Base-by-base conservation (phyloP, 225 moss, liverwort and hornwort species). In the Marchantia paleacea region DNA sequence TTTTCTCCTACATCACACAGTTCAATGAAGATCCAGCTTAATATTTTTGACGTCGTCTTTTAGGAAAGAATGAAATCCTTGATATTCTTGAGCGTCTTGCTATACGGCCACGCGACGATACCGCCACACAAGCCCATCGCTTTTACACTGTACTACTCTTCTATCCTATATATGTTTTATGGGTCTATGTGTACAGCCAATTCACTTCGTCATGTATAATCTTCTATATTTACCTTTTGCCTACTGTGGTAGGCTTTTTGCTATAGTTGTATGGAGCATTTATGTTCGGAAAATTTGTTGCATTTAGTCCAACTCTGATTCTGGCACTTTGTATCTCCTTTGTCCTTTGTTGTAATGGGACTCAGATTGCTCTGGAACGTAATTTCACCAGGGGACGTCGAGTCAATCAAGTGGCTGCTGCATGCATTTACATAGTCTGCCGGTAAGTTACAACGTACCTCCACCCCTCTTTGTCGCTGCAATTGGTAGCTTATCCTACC, bases 401-500 rank as follows among this genome's bases (percentile, higher is more conserved):
- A 48, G 94, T 94, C 54, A 92, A 91, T 69, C 95, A 95, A 90
- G 99, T 99, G 55, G 99, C 99, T 66, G 99, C 95, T 80, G 91
- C 99, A 74, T 95, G 95, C 85, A 90, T 99, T 74, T 99, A 99
- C 89, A 99, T 99, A 90, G 99, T 99, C 90, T 99, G 99, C 99
- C 95, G 99, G 99, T 99, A 94, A 91, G 85, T 84, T 76, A 79
- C 83, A 65, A 72, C 84, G 72, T 13, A 50, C 52, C 62, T 87
- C 48, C 87, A 82, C 87, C 88, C 84, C 52, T 39, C 29, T 69
- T 39, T 20, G 0, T 14, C 31, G n/a, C n/a, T 19, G 9, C n/a
- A 7, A 18, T 20, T 61, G n/a, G 22, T 22, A 5, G n/a, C 18
- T 6, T 22, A 62, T 62, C n/a, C 22, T 62, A 18, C 3, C 24